Evolutionary conservation across 2,329 filamentous ascomycete genomes (phyloP).

Genomic region (Fusarium fujikuroi): DNA sequence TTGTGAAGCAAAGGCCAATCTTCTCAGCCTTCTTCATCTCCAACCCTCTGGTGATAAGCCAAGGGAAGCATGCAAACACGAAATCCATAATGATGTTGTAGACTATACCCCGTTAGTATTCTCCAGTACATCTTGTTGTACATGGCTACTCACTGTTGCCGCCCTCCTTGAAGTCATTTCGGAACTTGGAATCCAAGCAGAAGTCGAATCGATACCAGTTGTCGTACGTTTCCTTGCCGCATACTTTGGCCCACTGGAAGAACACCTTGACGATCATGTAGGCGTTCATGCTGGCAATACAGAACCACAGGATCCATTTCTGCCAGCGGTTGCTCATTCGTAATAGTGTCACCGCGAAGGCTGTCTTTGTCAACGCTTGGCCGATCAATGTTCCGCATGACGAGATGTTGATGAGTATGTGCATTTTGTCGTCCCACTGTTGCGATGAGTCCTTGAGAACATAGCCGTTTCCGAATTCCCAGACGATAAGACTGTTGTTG

Average conservation of each 20-base stretch:
- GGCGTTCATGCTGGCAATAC: slow-evolving; percentile 59
- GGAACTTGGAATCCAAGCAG: slow-evolving; percentile 53
- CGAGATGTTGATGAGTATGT: slow-evolving; percentile 60
- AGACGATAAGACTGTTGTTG: slow-evolving; percentile 58
- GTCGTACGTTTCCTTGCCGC: slow-evolving; percentile 54
- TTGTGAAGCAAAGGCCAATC: slow-evolving; percentile 59
- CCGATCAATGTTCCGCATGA: slow-evolving; percentile 52
- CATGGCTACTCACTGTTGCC: slow-evolving; percentile 57
- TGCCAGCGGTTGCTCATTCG: slow-evolving; percentile 58
- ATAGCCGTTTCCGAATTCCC: slow-evolving; percentile 61
- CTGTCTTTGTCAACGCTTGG: slow-evolving; percentile 52
- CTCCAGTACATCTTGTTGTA: rapidly evolving
- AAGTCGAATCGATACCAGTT: slow-evolving; percentile 60
- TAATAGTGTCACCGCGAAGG: slow-evolving; percentile 51
- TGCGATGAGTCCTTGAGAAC: slow-evolving; percentile 51
- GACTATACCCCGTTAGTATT: slow-evolving; percentile 46
- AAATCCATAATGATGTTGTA: slow-evolving; percentile 67
- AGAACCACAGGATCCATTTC: slow-evolving; percentile 58
- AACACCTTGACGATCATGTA: slow-evolving; percentile 61
- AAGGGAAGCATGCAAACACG: slow-evolving; percentile 60
- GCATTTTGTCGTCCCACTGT: slow-evolving; percentile 63
- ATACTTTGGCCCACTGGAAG: slow-evolving; percentile 61
- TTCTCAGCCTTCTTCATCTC: slow-evolving; percentile 61
- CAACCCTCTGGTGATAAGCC: slow-evolving; percentile 59
- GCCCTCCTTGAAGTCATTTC: slow-evolving; percentile 59